A percentile compares a stretch with the other conserved stretches of the same genome.
Conservation (phyloP, 1,284 basidiomycete genomes). For the Rhodotorula mucilaginosa region DNA sequence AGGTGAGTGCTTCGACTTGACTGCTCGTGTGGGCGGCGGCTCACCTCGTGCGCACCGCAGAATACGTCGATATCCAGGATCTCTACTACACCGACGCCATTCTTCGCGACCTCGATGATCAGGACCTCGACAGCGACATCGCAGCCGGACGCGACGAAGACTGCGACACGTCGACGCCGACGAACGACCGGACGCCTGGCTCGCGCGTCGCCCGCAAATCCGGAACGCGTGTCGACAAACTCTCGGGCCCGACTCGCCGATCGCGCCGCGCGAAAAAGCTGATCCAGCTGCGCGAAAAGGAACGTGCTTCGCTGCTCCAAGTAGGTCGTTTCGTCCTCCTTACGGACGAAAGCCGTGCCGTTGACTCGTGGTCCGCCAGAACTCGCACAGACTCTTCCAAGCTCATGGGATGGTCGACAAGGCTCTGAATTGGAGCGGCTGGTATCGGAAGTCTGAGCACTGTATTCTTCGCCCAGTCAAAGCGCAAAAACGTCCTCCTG, state of each 20-base stretch:
- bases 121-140: conserved; percentile 5
- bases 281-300: not conserved
- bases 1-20: not conserved
- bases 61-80: not conserved
- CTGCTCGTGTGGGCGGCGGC: too few relatives aligned
- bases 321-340: not conserved
- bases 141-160: not conserved
- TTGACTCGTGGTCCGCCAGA: not conserved
- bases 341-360: not conserved
- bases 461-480: too few relatives aligned
- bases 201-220: not conserved
- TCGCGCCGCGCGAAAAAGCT: not conserved
- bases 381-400: not conserved
- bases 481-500: too few relatives aligned
- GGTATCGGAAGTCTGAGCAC: too few relatives aligned
- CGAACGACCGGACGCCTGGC: not conserved
- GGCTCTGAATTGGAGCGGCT: too few relatives aligned
- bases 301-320: not conserved
- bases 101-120: conserved; percentile 6
- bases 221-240: not conserved
- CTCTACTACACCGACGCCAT: not conserved
- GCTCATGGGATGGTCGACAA: too few relatives aligned
- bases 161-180: not conserved
- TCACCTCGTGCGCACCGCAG: not conserved
- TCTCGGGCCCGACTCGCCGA: not conserved